Conservation (phyloP, 2,329 filamentous ascomycete genomes). For the Microcera coccophila region DNA sequence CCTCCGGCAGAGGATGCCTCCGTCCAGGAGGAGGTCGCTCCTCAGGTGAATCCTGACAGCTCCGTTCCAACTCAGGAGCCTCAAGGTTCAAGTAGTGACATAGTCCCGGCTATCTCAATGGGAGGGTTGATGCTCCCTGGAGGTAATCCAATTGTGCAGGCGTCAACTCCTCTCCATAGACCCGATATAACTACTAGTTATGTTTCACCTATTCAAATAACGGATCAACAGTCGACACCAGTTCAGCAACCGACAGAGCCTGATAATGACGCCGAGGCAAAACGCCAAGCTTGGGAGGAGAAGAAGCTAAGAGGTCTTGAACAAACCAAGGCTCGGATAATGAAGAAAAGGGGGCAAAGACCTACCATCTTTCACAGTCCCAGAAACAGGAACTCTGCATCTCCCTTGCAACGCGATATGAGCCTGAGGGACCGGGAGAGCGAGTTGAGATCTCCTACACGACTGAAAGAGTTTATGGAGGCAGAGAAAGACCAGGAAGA, state of each 20-base stretch:
- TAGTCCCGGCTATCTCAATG: too few relatives aligned
- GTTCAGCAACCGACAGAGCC: too few relatives aligned
- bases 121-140: constrained; percentile 12
- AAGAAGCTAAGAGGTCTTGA: not conserved
- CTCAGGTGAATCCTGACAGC: not conserved
- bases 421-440: not conserved
- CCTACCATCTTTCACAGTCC: constrained; percentile 4
- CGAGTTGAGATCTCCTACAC: not conserved
- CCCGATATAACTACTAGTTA: too few relatives aligned
- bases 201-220: too few relatives aligned
- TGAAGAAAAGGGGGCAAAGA: constrained; percentile 1
- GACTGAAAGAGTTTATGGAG: not conserved
- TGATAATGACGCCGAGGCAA: not conserved
- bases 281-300: not conserved
- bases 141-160: constrained; percentile 11
- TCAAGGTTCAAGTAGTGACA: too few relatives aligned
- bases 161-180: too few relatives aligned
- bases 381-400: not conserved
- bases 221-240: too few relatives aligned
- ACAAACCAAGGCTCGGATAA: not conserved
- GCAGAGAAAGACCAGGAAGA: too few relatives aligned
- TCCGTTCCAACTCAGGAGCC: not conserved
- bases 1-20: not conserved
- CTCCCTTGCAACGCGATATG: not conserved
- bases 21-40: not conserved